Evolutionary conservation across 2,329 filamentous ascomycete genomes (phyloP), one percentile per base, ranked within the genome.

Genomic region (Talaromyces sp.): DNA sequence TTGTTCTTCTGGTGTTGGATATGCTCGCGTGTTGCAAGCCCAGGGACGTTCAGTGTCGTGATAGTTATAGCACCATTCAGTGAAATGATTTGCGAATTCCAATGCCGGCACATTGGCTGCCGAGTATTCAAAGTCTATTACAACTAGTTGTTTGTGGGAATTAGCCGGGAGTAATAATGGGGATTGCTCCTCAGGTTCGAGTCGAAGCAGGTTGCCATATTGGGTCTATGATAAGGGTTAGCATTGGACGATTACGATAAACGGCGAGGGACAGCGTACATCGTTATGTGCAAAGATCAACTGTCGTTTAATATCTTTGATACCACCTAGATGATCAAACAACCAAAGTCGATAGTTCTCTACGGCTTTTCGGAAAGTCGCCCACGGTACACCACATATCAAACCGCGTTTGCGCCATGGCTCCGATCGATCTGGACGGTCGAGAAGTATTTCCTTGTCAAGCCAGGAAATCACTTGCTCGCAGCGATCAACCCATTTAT

Each of bases 61-160:
- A 78, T 99, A 99, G 79, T 99, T 94, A 83, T 98, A 98, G 71
- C 92, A 91, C 95, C 95, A 99, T 79, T 99, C 95, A 0, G 92
- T 91, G 78, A 99, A 99, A 78, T 99, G 95, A 76, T 99, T 99
- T 65, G 93, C 95, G 75, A 99, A 98, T 77, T 99, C 95, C 17
- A 92, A 83, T 1, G 93, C 95, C 0, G 88, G 88, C 0, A 89
- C 84, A 75, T 98, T 99, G 65, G 94, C 93, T 2, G 89, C 93
- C 1, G 95, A 91, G 75, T 99, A 99, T 74, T 99, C 95, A 73
- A 99, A 99, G 76, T 99, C 95, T 73, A 99, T 99, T 69, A 99
- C 95, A 17, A 98, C 86, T 15, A 99, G 86, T 78, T 96, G 94
- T 78, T 96, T 98, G 80, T 99, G 95, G 70, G 94, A 89, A 78